These are phyloP conservation scores for Monilinia aucupariae DNA, from an alignment of 2,329 filamentous ascomycete species.

Conservation along the genomic window DNA sequence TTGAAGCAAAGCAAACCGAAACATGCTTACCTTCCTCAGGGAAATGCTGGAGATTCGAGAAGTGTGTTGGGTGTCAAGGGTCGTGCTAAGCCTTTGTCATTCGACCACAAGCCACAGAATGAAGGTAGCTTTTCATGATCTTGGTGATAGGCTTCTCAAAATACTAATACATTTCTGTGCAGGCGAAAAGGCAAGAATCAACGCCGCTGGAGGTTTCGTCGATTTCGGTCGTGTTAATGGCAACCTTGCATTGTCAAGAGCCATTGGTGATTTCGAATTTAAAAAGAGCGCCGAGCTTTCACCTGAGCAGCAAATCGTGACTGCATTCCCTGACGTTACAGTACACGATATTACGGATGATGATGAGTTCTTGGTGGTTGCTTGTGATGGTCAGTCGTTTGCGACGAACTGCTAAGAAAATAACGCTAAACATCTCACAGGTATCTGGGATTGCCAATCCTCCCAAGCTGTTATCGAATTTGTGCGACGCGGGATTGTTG, in stretches of 20 bases:
- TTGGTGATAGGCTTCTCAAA: slow-evolving; percentile 18
- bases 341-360: slow-evolving; percentile 86
- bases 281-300: slow-evolving; percentile 97
- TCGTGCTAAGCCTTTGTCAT: slow-evolving; percentile 94
- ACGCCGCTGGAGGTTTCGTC: slow-evolving; percentile 91
- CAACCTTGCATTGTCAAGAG: slow-evolving; percentile 91
- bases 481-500: slow-evolving; percentile 89
- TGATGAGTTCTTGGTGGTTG: slow-evolving; percentile 91
- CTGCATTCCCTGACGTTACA: slow-evolving; percentile 90
- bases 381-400: slow-evolving; percentile 71
- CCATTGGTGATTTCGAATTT: slow-evolving; percentile 99
- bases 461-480: slow-evolving; percentile 97
- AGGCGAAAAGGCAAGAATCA: slow-evolving; percentile 96
- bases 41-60: slow-evolving; percentile 94
- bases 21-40: slow-evolving; percentile 43
- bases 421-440: slow-evolving; percentile 44
- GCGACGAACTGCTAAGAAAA: neutral
- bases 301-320: slow-evolving; percentile 98
- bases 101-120: slow-evolving; percentile 98
- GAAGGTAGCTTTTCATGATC: slow-evolving; percentile 57
- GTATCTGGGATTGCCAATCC: slow-evolving; percentile 99
- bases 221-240: slow-evolving; percentile 98
- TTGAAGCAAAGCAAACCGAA: slow-evolving; percentile 28
- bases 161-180: slow-evolving; percentile 27
- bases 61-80: slow-evolving; percentile 95